These are phyloP conservation scores for Novymonas esmeraldas DNA, from an alignment of 208 protist genomes.

Conservation along the genomic window DNA sequence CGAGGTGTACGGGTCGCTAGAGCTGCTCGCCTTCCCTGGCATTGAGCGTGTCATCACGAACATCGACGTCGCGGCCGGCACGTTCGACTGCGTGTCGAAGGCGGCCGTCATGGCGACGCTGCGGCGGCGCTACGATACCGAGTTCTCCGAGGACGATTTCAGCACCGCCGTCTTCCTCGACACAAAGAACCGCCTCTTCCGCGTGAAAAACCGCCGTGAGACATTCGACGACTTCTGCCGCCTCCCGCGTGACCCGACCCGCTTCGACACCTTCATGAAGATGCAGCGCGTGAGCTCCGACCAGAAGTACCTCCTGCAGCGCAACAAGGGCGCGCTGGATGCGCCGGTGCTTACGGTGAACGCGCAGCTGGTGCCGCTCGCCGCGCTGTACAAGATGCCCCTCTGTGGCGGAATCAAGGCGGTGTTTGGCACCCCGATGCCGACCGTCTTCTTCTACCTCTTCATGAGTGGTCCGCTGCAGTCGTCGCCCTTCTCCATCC, in stretches of 20 bases:
- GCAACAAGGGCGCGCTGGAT: conserved; percentile 59
- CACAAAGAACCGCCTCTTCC: conserved; percentile 37
- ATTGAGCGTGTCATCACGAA: conserved; percentile 85
- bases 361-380: conserved; percentile 35
- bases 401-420: conserved; percentile 24
- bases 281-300: conserved; percentile 24
- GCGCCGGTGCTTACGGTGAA: conserved; percentile 52
- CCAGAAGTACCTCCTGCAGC: conserved; percentile 34
- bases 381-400: conserved; percentile 39
- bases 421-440: conserved; percentile 65
- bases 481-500: conserved; percentile 62
- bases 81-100: conserved; percentile 76
- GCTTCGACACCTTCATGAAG: conserved; percentile 33
- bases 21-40: conserved; percentile 87
- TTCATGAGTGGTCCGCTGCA: conserved; percentile 65
- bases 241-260: conserved; percentile 27
- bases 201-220: conserved; percentile 30
- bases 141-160: conserved; percentile 46
- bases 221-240: conserved; percentile 44
- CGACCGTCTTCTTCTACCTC: conserved; percentile 69
- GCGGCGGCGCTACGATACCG: conserved; percentile 26
- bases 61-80: conserved; percentile 60
- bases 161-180: conserved; percentile 39
- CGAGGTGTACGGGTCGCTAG: conserved; percentile 79
- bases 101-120: conserved; percentile 46